Base-by-base conservation (phyloP, 75 land plant species). In the Ceratopteris richardii region DNA sequence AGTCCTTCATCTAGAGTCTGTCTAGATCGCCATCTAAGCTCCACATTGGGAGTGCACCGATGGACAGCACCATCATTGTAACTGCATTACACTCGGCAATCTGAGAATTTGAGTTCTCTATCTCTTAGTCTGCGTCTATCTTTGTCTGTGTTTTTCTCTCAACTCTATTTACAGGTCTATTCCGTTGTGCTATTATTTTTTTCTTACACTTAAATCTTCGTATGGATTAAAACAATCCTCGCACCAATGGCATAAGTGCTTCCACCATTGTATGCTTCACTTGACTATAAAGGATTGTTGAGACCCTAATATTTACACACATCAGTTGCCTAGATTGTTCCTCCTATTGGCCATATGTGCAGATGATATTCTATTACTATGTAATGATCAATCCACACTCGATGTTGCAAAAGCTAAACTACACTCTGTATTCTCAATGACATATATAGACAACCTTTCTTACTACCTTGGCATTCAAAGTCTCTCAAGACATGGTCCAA, bases 161-260 rank as follows among this genome's bases (percentile, higher is more conserved):
- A n/a, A n/a, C n/a, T n/a, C n/a, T n/a, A n/a, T n/a, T n/a, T n/a
- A n/a, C n/a, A n/a, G n/a, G n/a, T n/a, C n/a, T n/a, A n/a, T n/a
- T n/a, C n/a, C n/a, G n/a, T n/a, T n/a, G n/a, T n/a, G n/a, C n/a
- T n/a, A n/a, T n/a, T n/a, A n/a, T n/a, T n/a, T n/a, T n/a, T n/a
- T n/a, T n/a, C n/a, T n/a, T n/a, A n/a, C n/a, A n/a, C n/a, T n/a
- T 0, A 31, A 51, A 28, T 63, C 57, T 1, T 22, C 63, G 20
- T 70, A 58, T 58, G 66, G 56, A 0, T 46, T 70, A 2, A 63
- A 70, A 31, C 65, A 69, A 46, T 44, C 72, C 19, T 10, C 65
- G 2, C 57, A 31, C 25, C 57, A 58, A 40, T 57, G 61, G 62
- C 56, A 69, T 29, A 23, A 0, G 16, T 0, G 29, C 36, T 56